phyloP scores from a whole-genome alignment of 306 rosid species.

The Mimosa bimucronata region DNA sequence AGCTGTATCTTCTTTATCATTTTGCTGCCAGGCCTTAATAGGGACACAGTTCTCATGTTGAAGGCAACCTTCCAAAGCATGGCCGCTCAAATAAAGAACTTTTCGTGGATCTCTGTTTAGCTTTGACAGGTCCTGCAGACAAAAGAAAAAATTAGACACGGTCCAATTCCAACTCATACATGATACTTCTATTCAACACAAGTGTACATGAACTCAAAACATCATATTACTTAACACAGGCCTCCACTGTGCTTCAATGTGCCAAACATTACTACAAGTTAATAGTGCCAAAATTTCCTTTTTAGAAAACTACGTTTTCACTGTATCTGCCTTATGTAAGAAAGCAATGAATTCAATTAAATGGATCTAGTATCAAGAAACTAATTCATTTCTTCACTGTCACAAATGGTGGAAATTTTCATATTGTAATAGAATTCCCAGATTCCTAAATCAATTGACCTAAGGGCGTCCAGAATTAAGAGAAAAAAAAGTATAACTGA shows the following conservation, averaged over 20 bases:
- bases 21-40: slow-evolving; percentile 77
- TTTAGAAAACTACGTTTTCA: no score
- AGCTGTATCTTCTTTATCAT: slow-evolving; percentile 76
- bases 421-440: background rate
- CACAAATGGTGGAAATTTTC: no score
- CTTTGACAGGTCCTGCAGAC: slow-evolving; percentile 85
- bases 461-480: background rate
- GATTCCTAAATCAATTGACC: background rate
- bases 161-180: background rate
- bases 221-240: no score
- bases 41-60: slow-evolving; percentile 84
- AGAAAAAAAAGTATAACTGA: background rate
- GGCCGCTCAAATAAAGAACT: slow-evolving; percentile 88
- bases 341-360: no score
- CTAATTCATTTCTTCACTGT: no score
- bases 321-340: no score
- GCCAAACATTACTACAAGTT: no score
- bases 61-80: slow-evolving; percentile 81
- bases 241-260: no score
- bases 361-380: no score
- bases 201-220: no score
- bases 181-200: no score
- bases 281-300: no score
- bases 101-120: slow-evolving; percentile 87
- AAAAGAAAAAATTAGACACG: slow-evolving; percentile 11